Percentiles rank a stretch among this genome's conserved stretches.
phyloP scores from a whole-genome alignment of 768 basidiomycete genomes.

The Serendipita sp. region DNA sequence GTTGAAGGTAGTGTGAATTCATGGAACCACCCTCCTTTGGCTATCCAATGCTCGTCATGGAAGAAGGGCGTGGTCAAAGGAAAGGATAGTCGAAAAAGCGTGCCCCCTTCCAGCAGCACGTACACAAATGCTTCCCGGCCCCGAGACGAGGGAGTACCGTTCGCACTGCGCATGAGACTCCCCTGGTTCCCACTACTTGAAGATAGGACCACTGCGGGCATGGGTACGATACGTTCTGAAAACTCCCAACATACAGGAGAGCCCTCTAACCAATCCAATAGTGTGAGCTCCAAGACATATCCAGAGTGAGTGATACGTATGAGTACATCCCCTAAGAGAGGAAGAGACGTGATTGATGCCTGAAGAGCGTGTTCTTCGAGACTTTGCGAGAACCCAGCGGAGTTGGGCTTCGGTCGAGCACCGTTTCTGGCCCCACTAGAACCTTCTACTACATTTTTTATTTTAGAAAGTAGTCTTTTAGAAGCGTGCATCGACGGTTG shows the following conservation, averaged over 20 bases:
- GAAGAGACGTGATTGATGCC: not conserved
- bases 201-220: not conserved
- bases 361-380: conserved; percentile 4
- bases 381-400: not conserved
- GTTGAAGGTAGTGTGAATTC: conserved; percentile 6
- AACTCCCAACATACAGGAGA: conserved; percentile 4
- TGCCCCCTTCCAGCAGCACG: not conserved
- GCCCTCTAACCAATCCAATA: not conserved
- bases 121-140: not conserved
- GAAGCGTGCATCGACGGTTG: not conserved
- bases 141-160: not conserved
- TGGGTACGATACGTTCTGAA: conserved; percentile 4
- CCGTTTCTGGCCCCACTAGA: not conserved
- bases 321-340: not conserved
- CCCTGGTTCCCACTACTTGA: not conserved
- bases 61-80: not conserved
- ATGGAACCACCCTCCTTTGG: not conserved
- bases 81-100: not conserved
- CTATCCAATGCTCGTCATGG: not conserved
- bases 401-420: not conserved
- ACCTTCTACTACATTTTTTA: not conserved
- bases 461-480: not conserved
- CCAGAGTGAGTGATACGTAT: not conserved
- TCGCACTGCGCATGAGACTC: not conserved
- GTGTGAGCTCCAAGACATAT: conserved; percentile 4